Base-by-base conservation (phyloP, 2,329 filamentous ascomycete genomes). In the Cadophora malorum region DNA sequence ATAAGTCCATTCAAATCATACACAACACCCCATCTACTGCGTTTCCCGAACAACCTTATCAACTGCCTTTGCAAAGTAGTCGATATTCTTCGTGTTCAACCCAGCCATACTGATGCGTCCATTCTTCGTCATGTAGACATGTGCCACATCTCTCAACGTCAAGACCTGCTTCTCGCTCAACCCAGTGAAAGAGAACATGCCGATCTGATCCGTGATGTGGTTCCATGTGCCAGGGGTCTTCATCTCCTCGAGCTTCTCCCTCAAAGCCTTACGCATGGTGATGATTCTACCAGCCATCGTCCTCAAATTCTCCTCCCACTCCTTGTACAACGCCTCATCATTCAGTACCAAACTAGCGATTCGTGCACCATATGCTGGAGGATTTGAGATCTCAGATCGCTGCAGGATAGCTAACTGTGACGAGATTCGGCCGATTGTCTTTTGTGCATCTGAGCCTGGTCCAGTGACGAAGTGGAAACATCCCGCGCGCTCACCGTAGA, bases 41-140 rank as follows among this genome's bases (percentile, higher is more conserved):
- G 72, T 71, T 49, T 76, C 74, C 52, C 75, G 59, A 21, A 98
- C 93, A 38, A 95, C 92, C 80, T 91, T 91, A 79, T 97, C 91
- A 14, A 98, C 88, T 0, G 95, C 93, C 80, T 91, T 90, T 59
- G 94, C 96, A 76, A 98, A 92, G 82, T 97, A 97, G 65, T 97
- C 93, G 68, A 98, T 85, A 79, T 98, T 99, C 76, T 90, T 83
- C 31, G 92, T 91, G 81, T 98, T 98, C 73, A 98, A 83, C n/a
- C 96, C 96, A 5, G 96, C 96, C 95, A 99, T 98, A 78, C 92
- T 96, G 81, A 98, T 97, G 60, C 96, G 91, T 25, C 96, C 96
- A 78, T 99, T 99, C 88, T 97, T 97, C 73, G 95, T 98, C 88
- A 95, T 94, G 82, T 96, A 96, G 64, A 96, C 85, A 79, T 96